Conservation (phyloP, 306 rosid species). For the Delonix regia region DNA sequence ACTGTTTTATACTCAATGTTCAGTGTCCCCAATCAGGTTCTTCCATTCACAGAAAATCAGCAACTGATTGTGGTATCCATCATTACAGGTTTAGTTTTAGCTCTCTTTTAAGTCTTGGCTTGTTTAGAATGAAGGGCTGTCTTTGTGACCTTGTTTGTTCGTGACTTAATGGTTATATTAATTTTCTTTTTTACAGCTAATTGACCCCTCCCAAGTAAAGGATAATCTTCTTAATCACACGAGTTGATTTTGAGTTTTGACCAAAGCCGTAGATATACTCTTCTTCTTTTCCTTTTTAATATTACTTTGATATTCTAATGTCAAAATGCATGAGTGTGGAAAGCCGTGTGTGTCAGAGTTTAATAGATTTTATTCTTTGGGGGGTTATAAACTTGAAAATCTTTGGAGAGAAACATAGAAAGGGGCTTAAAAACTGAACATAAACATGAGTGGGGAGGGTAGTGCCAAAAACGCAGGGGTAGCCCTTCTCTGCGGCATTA, state of each 20-base stretch:
- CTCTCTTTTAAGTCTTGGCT: slow-evolving; percentile 21
- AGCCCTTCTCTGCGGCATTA: slow-evolving; percentile 65
- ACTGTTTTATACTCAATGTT: slow-evolving; percentile 33
- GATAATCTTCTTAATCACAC: background rate
- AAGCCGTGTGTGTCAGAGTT: background rate
- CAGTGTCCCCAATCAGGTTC: slow-evolving; percentile 26
- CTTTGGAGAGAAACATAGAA: background rate
- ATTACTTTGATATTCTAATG: background rate
- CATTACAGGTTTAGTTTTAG: background rate
- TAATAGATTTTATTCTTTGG: background rate
- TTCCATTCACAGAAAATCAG: slow-evolving; percentile 24
- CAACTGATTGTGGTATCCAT: slow-evolving; percentile 35
- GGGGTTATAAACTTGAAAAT: background rate
- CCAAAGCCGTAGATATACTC: slow-evolving; percentile 25
- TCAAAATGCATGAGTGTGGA: background rate
- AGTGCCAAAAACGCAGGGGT: slow-evolving; percentile 72
- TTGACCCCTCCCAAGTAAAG: background rate
- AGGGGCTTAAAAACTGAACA: background rate
- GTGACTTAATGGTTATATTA: slow-evolving; percentile 7
- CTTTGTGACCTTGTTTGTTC: slow-evolving; percentile 43
- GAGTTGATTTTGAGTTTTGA: slow-evolving; percentile 39
- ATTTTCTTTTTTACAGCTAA: slow-evolving; percentile 3
- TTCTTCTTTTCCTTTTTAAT: background rate
- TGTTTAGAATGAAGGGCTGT: slow-evolving; percentile 55
- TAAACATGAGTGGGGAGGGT: background rate